A percentile compares a stretch with the other conserved stretches of the same genome.
Conservation (phyloP, 805 yeast species). For the Hanseniaspora meyeri region DNA sequence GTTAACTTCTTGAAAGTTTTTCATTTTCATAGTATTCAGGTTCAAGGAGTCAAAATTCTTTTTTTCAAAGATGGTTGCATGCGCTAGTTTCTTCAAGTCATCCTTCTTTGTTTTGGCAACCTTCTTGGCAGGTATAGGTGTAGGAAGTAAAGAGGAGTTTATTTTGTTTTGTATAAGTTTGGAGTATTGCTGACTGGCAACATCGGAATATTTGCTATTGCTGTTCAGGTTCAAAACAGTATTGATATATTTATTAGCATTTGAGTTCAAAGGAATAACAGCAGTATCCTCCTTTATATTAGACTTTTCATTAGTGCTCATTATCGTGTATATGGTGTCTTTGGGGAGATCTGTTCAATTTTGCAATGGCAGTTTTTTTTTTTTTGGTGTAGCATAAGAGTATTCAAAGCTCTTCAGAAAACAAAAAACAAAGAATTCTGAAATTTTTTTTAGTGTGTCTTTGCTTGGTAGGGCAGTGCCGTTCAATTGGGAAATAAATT, state of each 20-base stretch:
- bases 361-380: not conserved
- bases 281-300: not conserved
- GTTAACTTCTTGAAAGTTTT: constrained; percentile 7
- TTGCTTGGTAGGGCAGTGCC: no score
- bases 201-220: not conserved
- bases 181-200: constrained; percentile 7
- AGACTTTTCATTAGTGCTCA: not conserved
- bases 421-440: no score
- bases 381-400: not conserved
- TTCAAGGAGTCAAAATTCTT: constrained; percentile 10
- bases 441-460: no score
- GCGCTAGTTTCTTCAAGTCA: not conserved
- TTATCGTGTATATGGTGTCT: not conserved
- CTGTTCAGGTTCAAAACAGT: not conserved
- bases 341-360: not conserved
- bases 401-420: no score
- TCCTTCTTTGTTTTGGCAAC: not conserved
- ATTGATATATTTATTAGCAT: not conserved
- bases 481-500: no score
- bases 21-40: not conserved
- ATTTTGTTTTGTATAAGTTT: constrained; percentile 1
- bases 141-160: constrained; percentile 6
- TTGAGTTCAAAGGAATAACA: not conserved
- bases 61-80: not conserved
- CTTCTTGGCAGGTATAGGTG: not conserved